These are phyloP conservation scores for Acanthamoeba healyi DNA, from an alignment of 208 protist genomes.

Conservation along the genomic window DNA sequence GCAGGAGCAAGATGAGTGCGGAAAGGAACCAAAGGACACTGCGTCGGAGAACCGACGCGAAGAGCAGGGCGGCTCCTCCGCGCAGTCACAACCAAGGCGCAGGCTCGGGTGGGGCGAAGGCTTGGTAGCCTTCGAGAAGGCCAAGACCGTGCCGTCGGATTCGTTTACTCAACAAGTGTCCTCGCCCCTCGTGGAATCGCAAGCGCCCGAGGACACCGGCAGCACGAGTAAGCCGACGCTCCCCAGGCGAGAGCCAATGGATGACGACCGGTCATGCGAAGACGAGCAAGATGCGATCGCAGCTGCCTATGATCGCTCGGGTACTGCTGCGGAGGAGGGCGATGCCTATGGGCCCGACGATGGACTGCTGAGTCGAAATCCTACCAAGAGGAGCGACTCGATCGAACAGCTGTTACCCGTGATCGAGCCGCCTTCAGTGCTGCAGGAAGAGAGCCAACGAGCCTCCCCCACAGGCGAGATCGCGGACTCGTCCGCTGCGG, in stretches of 20 bases:
- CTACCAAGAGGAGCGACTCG: no score
- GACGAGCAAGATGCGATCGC: no score
- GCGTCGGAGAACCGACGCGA: background rate
- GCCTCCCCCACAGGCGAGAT: background rate
- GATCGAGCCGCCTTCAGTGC: no score
- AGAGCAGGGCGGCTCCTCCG: background rate
- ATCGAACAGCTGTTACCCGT: no score
- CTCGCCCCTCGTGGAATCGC: background rate
- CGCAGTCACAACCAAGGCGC: constrained; percentile 23
- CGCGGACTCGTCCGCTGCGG: background rate
- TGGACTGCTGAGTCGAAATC: no score
- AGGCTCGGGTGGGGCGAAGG: constrained; percentile 71
- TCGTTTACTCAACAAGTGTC: background rate
- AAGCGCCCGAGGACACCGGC: background rate
- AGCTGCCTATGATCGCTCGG: no score
- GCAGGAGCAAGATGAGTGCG: background rate
- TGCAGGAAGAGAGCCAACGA: no score
- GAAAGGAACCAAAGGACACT: background rate
- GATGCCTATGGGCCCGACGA: no score
- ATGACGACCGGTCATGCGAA: no score
- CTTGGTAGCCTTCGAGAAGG: constrained; percentile 61
- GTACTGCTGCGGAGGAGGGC: no score
- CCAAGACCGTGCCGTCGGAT: constrained; percentile 14
- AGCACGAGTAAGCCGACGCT: background rate
- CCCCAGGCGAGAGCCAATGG: no score